phyloP scores from a whole-genome alignment of 2,329 filamentous ascomycete genomes.

The Paecilomyces formosus region DNA sequence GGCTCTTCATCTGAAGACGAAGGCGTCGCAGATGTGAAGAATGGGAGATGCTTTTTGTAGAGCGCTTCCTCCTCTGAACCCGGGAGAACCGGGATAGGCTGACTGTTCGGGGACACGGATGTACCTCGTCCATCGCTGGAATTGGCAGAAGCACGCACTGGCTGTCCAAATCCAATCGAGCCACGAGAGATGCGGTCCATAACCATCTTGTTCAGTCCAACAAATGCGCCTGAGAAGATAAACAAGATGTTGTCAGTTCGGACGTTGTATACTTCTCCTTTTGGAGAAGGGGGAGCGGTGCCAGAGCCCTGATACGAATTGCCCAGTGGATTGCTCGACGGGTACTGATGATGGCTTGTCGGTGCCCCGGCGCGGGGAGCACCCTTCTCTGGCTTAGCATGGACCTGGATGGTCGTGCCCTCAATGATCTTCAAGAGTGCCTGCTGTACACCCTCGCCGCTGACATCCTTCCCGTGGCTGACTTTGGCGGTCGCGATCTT shows the following conservation, averaged over 20 bases:
- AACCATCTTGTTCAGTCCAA: slow-evolving; percentile 81
- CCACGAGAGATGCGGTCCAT: slow-evolving; percentile 78
- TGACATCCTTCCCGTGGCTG: slow-evolving; percentile 84
- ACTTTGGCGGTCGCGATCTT: slow-evolving; percentile 89
- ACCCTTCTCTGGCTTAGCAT: slow-evolving; percentile 59
- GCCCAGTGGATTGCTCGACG: slow-evolving; percentile 30
- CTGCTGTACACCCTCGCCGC: slow-evolving; percentile 94
- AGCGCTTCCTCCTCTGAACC: slow-evolving; percentile 58
- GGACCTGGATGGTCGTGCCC: slow-evolving; percentile 86
- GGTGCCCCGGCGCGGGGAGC: slow-evolving; percentile 29
- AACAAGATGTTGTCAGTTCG: slow-evolving; percentile 96
- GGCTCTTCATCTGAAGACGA: slow-evolving; percentile 33
- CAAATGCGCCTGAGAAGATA: slow-evolving; percentile 92
- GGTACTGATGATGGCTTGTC: slow-evolving; percentile 23
- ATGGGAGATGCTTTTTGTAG: slow-evolving; percentile 53
- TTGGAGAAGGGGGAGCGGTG: slow-evolving; percentile 30
- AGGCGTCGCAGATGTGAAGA: slow-evolving; percentile 50
- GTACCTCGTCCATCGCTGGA: slow-evolving; percentile 18
- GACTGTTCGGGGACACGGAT: slow-evolving; percentile 16
- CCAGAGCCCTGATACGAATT: slow-evolving; percentile 19
- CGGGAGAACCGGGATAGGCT: slow-evolving; percentile 46
- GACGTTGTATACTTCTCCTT: slow-evolving; percentile 61
- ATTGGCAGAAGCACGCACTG: slow-evolving; percentile 52
- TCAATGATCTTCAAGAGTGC: slow-evolving; percentile 93
- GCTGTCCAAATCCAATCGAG: slow-evolving; percentile 86